Percentiles rank a stretch among this genome's conserved stretches.
Conservation (phyloP, 192 early-diverging fungal genomes). For the Coemansia sp. region DNA sequence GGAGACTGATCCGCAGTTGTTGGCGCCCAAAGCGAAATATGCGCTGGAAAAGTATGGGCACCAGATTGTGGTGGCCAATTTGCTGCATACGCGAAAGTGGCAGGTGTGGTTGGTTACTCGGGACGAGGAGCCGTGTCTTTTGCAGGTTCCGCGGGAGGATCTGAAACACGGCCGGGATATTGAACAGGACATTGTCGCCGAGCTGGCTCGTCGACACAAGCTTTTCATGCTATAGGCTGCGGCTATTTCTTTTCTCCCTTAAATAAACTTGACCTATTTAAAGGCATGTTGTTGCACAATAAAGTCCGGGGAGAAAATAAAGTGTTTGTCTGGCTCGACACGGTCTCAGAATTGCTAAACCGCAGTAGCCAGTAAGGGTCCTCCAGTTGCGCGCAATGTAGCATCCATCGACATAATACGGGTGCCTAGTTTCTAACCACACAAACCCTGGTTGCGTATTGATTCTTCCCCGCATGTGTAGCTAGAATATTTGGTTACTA, state of each 20-base stretch:
- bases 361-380: not conserved
- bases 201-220: constrained; percentile 37
- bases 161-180: constrained; percentile 30
- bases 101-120: constrained; percentile 66
- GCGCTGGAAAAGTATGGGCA: constrained; percentile 88
- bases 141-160: constrained; percentile 34
- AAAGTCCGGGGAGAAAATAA: not conserved
- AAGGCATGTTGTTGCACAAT: not conserved
- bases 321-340: not conserved
- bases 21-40: constrained; percentile 77
- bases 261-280: not conserved
- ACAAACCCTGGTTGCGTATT: too few relatives aligned
- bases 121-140: constrained; percentile 25
- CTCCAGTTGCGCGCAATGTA: too few relatives aligned
- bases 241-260: not conserved
- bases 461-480: too few relatives aligned
- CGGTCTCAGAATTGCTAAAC: not conserved
- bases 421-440: too few relatives aligned
- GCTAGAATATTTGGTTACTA: not conserved
- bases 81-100: constrained; percentile 84
- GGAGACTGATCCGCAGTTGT: constrained; percentile 84
- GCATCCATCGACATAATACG: too few relatives aligned
- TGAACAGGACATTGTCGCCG: constrained; percentile 40
- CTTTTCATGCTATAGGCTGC: constrained; percentile 8
- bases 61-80: constrained; percentile 96